phyloP scores from a whole-genome alignment of 2,329 filamentous ascomycete species.

The Arthrobotrys conoides region DNA sequence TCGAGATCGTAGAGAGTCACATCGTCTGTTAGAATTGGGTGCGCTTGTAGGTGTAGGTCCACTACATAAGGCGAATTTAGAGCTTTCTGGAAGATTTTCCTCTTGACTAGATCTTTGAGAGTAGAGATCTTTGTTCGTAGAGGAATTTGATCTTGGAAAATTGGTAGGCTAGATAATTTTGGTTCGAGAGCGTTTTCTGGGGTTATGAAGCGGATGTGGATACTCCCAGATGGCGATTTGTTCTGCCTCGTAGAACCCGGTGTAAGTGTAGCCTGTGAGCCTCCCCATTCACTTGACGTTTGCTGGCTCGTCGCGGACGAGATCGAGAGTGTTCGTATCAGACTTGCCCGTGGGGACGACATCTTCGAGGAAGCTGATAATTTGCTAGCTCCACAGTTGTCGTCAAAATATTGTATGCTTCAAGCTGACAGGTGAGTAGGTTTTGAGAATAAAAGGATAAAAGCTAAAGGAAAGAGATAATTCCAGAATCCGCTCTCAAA shows the following conservation, averaged over 20 bases:
- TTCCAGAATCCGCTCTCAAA: not conserved
- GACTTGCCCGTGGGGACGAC: slow-evolving; percentile 29
- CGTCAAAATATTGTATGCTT: not conserved
- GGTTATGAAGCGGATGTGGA: slow-evolving; percentile 59
- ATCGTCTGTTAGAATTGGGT: slow-evolving; percentile 45
- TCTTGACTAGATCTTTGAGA: slow-evolving; percentile 51
- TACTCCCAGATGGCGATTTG: slow-evolving; percentile 27
- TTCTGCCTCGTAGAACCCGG: slow-evolving; percentile 41
- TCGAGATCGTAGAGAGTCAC: slow-evolving; percentile 53
- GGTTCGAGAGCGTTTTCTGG: slow-evolving; percentile 44
- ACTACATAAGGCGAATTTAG: slow-evolving; percentile 38
- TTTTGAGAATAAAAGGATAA: not conserved
- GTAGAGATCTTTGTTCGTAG: slow-evolving; percentile 36
- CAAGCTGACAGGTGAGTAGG: not conserved
- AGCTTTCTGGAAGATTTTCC: slow-evolving; percentile 43
- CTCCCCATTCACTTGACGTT: slow-evolving; percentile 52
- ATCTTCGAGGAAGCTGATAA: slow-evolving; percentile 28
- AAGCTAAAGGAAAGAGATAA: slow-evolving; percentile 22
- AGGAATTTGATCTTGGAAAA: slow-evolving; percentile 38
- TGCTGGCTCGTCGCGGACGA: slow-evolving; percentile 42
- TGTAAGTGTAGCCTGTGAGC: slow-evolving; percentile 53
- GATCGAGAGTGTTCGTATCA: slow-evolving; percentile 46
- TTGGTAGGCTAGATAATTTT: slow-evolving; percentile 44
- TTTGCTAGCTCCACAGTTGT: not conserved
- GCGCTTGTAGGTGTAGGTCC: slow-evolving; percentile 43